Conservation (phyloP, 129 eudicot genomes). For the Ambrosia trifida region DNA sequence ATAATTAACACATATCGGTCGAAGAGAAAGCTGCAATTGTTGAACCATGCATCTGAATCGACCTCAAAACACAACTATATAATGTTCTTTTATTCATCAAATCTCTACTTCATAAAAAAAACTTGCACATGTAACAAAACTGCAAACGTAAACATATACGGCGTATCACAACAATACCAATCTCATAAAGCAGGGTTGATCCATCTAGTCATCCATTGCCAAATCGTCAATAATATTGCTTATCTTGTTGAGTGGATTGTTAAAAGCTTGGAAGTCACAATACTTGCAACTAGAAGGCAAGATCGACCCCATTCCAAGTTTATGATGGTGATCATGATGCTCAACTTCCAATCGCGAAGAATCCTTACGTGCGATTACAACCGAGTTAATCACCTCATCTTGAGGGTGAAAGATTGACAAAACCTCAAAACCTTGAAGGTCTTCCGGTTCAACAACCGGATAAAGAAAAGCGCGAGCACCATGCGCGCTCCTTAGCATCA, state of each 20-base stretch:
- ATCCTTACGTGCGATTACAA: constrained; percentile 67
- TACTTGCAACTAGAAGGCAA: constrained; percentile 60
- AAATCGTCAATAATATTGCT: constrained; percentile 57
- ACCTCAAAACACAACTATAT: constrained; percentile 14
- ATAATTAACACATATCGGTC: not conserved
- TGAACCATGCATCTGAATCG: not conserved
- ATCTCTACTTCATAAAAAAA: constrained; percentile 20
- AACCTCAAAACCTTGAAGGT: constrained; percentile 79
- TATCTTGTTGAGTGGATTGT: constrained; percentile 51
- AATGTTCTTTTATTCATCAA: constrained; percentile 16
- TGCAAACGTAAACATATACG: constrained; percentile 18
- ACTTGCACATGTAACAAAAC: constrained; percentile 13
- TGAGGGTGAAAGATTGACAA: constrained; percentile 80
- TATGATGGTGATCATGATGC: constrained; percentile 40
- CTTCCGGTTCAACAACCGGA: constrained; percentile 72
- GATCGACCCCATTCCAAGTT: constrained; percentile 33
- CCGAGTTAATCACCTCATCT: constrained; percentile 89
- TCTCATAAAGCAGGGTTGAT: constrained; percentile 2
- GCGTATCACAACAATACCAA: constrained; percentile 11
- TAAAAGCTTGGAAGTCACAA: constrained; percentile 54
- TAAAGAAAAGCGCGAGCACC: constrained; percentile 89
- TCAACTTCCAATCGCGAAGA: constrained; percentile 16
- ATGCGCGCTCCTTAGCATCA: constrained; percentile 91
- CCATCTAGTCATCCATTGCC: constrained; percentile 56
- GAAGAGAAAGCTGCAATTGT: not conserved